Conservation (phyloP, 495 filamentous ascomycete species). For the Rhizodiscina lignyota region DNA sequence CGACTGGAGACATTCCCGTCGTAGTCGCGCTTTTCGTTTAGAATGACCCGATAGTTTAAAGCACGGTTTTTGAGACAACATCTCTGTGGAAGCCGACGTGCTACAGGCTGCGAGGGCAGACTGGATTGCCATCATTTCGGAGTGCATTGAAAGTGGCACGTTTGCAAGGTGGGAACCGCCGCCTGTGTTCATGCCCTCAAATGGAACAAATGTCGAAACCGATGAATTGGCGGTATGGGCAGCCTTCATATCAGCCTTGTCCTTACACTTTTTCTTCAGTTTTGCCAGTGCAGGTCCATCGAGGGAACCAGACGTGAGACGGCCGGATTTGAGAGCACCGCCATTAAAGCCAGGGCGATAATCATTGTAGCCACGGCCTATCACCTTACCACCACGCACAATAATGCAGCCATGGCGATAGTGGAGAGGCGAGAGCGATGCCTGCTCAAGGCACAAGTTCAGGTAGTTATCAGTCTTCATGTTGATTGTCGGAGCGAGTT, state of each 20-base stretch:
- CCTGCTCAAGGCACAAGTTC: conserved; percentile 34
- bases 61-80: conserved; percentile 31
- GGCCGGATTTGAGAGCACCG: conserved; percentile 31
- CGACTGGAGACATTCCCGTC: conserved; percentile 19
- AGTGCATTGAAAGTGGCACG: conserved; percentile 31
- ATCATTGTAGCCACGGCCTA: conserved; percentile 32
- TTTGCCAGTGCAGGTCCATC: conserved; percentile 16
- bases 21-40: conserved; percentile 28
- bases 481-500: too few species aligned
- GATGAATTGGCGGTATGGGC: conserved; percentile 8
- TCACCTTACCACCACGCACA: conserved; percentile 34
- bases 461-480: conserved; percentile 28
- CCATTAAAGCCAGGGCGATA: conserved; percentile 30
- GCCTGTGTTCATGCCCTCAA: conserved; percentile 16
- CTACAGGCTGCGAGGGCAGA: conserved; percentile 30
- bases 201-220: conserved; percentile 13
- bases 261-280: conserved; percentile 23
- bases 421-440: conserved; percentile 29
- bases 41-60: conserved; percentile 29
- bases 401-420: conserved; percentile 34
- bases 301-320: conserved; percentile 13
- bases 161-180: conserved; percentile 13
- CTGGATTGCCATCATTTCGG: conserved; percentile 39
- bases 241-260: too few species aligned
- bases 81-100: conserved; percentile 22